phyloP scores from a whole-genome alignment of 257 asterid genomes.

The Nicotiana sylvestris region DNA sequence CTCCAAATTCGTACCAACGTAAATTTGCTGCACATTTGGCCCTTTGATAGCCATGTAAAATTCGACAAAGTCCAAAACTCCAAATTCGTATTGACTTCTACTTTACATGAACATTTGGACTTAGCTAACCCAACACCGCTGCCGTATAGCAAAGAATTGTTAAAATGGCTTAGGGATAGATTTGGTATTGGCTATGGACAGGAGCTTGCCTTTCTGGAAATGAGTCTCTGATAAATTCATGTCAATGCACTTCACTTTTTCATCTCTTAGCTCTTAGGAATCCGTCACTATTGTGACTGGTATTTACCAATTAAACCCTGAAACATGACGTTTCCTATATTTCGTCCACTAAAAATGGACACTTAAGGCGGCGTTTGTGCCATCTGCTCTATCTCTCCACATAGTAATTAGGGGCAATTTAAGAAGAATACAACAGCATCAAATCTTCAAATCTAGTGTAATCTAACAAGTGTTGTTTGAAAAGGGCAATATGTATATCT shows the following conservation, averaged over 20 bases:
- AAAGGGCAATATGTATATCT: no score
- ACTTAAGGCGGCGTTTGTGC: neutral
- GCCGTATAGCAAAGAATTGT: neutral
- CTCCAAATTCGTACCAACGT: neutral
- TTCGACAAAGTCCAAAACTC: neutral
- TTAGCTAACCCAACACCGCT: neutral
- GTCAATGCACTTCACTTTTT: no score
- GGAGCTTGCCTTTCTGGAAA: neutral
- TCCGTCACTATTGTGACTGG: neutral
- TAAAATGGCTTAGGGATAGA: neutral
- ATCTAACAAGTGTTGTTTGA: no score
- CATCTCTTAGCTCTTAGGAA: no score
- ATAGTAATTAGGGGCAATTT: no score
- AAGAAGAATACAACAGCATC: no score
- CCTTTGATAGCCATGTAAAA: neutral
- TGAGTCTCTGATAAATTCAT: no score
- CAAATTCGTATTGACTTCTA: no score
- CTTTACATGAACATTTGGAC: neutral
- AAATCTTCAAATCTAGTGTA: no score
- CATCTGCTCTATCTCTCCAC: neutral
- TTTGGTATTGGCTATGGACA: neutral
- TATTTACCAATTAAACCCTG: neutral
- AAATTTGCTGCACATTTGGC: neutral
- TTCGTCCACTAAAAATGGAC: neutral
- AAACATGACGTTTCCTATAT: neutral